phyloP scores from a whole-genome alignment of 225 moss, liverwort and hornwort genomes.

The Pseudoscleropodium purum region DNA sequence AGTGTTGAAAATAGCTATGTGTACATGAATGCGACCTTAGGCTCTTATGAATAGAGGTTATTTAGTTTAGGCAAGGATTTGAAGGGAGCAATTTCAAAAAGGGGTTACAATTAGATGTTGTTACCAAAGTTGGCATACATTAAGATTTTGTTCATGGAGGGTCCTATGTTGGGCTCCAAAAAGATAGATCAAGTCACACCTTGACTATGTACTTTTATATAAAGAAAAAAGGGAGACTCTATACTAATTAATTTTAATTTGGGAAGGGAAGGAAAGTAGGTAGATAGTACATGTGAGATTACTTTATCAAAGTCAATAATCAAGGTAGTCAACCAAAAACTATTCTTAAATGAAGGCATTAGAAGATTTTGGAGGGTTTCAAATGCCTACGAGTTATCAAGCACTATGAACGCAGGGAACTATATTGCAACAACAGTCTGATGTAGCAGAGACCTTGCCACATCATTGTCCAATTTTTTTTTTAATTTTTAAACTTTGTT shows the following conservation, averaged over 20 bases:
- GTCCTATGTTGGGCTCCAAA: fast-evolving
- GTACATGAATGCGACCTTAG: fast-evolving
- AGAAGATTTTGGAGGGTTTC: too few relatives aligned
- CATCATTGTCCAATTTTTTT: too few relatives aligned
- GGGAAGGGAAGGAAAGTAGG: background rate
- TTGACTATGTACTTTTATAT: too few relatives aligned
- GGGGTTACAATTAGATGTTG: fast-evolving
- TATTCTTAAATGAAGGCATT: too few relatives aligned
- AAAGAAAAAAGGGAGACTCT: too few relatives aligned
- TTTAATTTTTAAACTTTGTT: too few relatives aligned
- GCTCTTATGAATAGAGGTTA: background rate
- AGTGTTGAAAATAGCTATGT: background rate
- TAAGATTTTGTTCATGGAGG: background rate
- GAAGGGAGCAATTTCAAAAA: fast-evolving
- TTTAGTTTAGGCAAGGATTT: background rate
- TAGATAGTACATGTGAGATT: background rate
- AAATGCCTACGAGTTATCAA: too few relatives aligned
- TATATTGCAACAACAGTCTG: too few relatives aligned
- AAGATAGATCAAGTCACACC: background rate
- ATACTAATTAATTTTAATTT: background rate
- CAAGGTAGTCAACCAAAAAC: too few relatives aligned
- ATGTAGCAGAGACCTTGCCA: too few relatives aligned
- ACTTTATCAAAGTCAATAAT: too few relatives aligned
- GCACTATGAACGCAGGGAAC: too few relatives aligned
- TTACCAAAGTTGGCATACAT: background rate